Evolutionary conservation across 1,284 basidiomycete species (phyloP).

Genomic region (Boletus putidus): DNA sequence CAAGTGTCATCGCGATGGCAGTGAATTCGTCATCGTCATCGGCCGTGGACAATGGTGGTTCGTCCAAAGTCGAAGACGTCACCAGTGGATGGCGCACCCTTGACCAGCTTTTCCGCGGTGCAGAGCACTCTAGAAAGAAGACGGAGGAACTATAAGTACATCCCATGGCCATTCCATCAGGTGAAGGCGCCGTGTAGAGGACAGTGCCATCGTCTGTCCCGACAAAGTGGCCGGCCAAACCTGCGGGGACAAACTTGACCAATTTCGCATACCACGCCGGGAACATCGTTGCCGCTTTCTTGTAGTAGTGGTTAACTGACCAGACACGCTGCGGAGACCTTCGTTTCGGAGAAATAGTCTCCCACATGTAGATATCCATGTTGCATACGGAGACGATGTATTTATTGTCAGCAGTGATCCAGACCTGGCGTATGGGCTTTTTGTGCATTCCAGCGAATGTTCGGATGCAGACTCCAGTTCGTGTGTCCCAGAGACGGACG

Average conservation of each 20-base stretch:
- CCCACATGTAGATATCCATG: slow-evolving; percentile 21
- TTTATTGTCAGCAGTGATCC: slow-evolving; percentile 23
- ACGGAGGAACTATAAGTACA: slow-evolving; percentile 1
- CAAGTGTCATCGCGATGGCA: slow-evolving; percentile 15
- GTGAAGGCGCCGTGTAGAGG: slow-evolving; percentile 10
- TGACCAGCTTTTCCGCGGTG: slow-evolving; percentile 7
- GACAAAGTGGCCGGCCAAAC: slow-evolving; percentile 4
- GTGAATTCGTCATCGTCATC: background rate
- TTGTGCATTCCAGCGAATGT: slow-evolving; percentile 20
- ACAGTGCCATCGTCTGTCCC: slow-evolving; percentile 15
- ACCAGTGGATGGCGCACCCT: slow-evolving; percentile 12
- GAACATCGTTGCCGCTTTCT: slow-evolving; percentile 11
- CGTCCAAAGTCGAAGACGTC: slow-evolving; percentile 6
- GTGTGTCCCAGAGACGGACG: slow-evolving; percentile 29
- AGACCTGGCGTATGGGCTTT: slow-evolving; percentile 20
- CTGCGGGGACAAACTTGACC: slow-evolving; percentile 8
- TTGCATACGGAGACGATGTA: slow-evolving; percentile 20
- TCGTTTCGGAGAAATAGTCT: slow-evolving; percentile 1
- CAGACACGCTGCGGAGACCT: slow-evolving; percentile 21
- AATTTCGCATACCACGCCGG: slow-evolving; percentile 28
- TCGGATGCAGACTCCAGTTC: slow-evolving; percentile 24
- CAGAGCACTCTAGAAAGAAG: slow-evolving; percentile 9
- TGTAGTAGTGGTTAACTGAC: slow-evolving; percentile 17
- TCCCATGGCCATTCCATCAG: slow-evolving; percentile 13
- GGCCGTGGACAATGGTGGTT: slow-evolving; percentile 11